Conservation (phyloP, 257 asterid species). For the Buddleja alternifolia region DNA sequence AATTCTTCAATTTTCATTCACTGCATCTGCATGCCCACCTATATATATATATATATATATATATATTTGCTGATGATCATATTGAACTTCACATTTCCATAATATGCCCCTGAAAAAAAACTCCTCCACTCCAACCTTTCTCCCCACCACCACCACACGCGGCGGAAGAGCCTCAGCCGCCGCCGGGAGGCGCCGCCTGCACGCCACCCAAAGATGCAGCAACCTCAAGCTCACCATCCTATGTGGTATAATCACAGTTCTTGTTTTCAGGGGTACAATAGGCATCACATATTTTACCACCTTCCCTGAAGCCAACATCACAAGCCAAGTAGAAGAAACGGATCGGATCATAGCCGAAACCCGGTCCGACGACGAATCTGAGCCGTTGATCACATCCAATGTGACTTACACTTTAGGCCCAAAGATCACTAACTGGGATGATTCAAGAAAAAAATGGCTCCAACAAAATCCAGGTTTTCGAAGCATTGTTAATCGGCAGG, state of each 20-base stretch:
- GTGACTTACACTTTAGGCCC: conserved; percentile 43
- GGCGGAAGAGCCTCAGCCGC: conserved; percentile 24
- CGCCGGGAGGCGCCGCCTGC: conserved; percentile 32
- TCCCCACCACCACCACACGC: conserved; percentile 40
- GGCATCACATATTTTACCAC: conserved; percentile 38
- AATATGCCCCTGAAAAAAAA: conserved; percentile 36
- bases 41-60: too few species aligned
- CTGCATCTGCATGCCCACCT: too few species aligned
- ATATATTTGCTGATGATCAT: conserved; percentile 3
- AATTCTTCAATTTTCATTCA: too few species aligned
- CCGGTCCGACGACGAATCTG: conserved; percentile 33
- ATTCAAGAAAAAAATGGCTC: conserved; percentile 38
- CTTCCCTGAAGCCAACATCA: conserved; percentile 18
- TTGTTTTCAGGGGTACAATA: conserved; percentile 52
- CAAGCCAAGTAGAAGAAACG: conserved; percentile 25
- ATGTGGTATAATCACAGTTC: conserved; percentile 46
- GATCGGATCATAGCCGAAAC: conserved; percentile 45
- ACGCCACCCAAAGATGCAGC: conserved; percentile 19
- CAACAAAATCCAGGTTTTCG: conserved; percentile 32
- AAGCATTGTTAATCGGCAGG: conserved; percentile 31
- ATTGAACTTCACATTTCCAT: neutral
- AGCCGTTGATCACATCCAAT: conserved; percentile 6
- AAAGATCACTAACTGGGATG: conserved; percentile 46
- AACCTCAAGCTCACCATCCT: conserved; percentile 44
- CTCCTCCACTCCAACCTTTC: conserved; percentile 31